Evolutionary conservation across 1,139 yeast genomes (phyloP).

Genomic region (Magnusiomyces magnusii): DNA sequence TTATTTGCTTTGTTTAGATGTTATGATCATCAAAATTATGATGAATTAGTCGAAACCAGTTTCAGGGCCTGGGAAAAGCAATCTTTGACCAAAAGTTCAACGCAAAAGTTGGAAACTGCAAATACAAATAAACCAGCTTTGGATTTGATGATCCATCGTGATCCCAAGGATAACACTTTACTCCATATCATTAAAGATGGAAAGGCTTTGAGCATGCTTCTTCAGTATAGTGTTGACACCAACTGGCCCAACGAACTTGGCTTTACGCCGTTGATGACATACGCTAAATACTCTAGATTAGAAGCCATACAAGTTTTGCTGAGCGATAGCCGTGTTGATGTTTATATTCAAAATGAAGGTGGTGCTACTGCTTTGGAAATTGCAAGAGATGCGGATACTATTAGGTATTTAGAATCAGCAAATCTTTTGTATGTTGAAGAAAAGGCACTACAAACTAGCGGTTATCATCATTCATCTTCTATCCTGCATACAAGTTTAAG

Average conservation of each 20-base stretch:
- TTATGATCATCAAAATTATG: conserved; percentile 69
- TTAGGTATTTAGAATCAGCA: conserved; percentile 39
- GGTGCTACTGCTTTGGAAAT: conserved; percentile 46
- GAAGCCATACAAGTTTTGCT: conserved; percentile 45
- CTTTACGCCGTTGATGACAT: conserved; percentile 63
- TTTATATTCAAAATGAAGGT: conserved; percentile 24
- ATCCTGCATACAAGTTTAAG: conserved; percentile 27
- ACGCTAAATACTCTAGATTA: conserved; percentile 59
- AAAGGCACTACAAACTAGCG: conserved; percentile 28
- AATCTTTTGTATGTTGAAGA: neutral
- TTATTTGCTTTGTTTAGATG: conserved; percentile 67
- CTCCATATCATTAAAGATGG: conserved; percentile 57
- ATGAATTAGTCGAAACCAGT: conserved; percentile 41
- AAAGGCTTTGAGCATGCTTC: conserved; percentile 37
- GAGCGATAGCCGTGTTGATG: conserved; percentile 26
- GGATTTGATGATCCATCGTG: conserved; percentile 50
- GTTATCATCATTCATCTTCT: conserved; percentile 13
- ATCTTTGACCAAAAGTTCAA: neutral
- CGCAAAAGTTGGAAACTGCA: too few relatives aligned
- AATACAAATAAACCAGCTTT: conserved; percentile 6
- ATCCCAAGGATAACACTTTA: conserved; percentile 63
- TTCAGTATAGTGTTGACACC: conserved; percentile 43
- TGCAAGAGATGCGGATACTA: conserved; percentile 40
- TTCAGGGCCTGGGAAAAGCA: conserved; percentile 34
- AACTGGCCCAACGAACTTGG: conserved; percentile 55